These are phyloP conservation scores for Butyriboletus loyo DNA, from an alignment of 768 basidiomycete species.

Conservation along the genomic window DNA sequence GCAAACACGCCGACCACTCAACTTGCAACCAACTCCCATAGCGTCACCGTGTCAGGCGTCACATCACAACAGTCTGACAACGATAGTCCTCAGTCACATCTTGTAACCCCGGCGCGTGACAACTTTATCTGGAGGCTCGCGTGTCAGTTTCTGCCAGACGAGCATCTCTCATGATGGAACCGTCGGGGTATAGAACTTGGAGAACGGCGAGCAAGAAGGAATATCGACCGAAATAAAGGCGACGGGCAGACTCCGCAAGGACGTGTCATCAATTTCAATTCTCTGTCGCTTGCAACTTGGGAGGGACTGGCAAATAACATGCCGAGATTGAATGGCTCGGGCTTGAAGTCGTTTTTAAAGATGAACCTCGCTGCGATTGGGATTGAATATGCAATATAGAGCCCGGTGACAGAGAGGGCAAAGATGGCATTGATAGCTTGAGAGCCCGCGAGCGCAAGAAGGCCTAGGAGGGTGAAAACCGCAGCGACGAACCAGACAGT, in stretches of 20 bases:
- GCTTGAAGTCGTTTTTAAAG: slow-evolving; percentile 44
- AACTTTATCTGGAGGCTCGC: too few species aligned
- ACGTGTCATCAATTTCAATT: slow-evolving; percentile 1
- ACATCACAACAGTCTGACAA: too few species aligned
- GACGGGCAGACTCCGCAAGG: slow-evolving; percentile 51
- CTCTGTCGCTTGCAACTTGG: not conserved
- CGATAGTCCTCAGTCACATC: too few species aligned
- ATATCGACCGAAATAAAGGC: slow-evolving; percentile 41
- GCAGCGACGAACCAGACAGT: slow-evolving; percentile 52
- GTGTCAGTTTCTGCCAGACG: too few species aligned
- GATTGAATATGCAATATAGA: slow-evolving; percentile 47
- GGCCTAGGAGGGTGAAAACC: slow-evolving; percentile 42
- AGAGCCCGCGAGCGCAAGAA: slow-evolving; percentile 53
- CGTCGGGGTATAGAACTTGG: too few species aligned
- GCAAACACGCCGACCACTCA: too few species aligned
- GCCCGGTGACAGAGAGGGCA: slow-evolving; percentile 44
- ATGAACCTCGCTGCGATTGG: slow-evolving; percentile 51
- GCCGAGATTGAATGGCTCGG: slow-evolving; percentile 49
- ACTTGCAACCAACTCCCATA: too few species aligned
- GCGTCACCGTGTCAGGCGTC: too few species aligned
- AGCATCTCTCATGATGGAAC: too few species aligned
- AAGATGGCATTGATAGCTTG: slow-evolving; percentile 60
- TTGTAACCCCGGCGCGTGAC: too few species aligned
- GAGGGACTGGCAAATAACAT: slow-evolving; percentile 35
- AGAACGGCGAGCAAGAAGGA: too few species aligned